These are phyloP conservation scores for Thuja plicata DNA, from an alignment of 83 land plant species.

Conservation along the genomic window DNA sequence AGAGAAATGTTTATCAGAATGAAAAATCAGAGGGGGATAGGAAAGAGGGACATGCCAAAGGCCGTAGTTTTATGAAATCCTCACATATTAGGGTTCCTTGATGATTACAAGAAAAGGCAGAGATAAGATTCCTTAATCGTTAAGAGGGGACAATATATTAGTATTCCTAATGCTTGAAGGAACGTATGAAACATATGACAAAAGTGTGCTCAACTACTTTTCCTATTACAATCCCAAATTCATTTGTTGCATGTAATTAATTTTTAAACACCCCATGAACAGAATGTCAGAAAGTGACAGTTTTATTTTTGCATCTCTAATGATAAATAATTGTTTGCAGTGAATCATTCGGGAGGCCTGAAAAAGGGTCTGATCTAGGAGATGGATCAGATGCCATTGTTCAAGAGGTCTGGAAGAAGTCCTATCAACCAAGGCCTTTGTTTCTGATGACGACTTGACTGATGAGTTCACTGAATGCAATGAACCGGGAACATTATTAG, in stretches of 20 bases:
- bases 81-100: not conserved
- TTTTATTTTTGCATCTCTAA: not conserved
- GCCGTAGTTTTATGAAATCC: not conserved
- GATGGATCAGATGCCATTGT: not conserved
- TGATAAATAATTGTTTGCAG: not conserved
- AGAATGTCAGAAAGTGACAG: not conserved
- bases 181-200: not conserved
- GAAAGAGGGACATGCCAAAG: not conserved
- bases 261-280: not conserved
- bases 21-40: not conserved
- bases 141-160: not conserved
- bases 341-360: not conserved
- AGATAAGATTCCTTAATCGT: not conserved
- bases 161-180: not conserved
- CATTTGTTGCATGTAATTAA: not conserved
- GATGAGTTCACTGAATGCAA: not conserved
- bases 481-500: slow-evolving; percentile 54
- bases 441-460: not conserved
- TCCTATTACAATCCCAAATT: too few relatives aligned
- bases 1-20: not conserved
- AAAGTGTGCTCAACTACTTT: not conserved
- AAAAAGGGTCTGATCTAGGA: not conserved
- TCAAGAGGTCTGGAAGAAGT: not conserved
- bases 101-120: not conserved
- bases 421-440: not conserved